phyloP scores from a whole-genome alignment of 768 basidiomycete species.

The Termitomyces sp. region DNA sequence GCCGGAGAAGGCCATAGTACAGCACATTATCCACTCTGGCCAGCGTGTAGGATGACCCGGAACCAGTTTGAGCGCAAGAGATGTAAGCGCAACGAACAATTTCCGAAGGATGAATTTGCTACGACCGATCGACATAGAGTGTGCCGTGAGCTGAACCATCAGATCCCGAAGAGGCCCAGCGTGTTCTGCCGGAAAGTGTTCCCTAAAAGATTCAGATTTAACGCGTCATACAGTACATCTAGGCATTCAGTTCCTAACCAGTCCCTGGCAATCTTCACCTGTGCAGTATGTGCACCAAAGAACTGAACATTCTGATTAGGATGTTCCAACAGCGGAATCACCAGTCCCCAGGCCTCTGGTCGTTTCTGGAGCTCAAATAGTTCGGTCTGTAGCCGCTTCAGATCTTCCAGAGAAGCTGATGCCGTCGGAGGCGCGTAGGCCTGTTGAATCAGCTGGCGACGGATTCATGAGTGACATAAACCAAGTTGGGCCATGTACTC shows the following conservation, averaged over 20 bases:
- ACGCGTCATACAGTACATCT: neutral
- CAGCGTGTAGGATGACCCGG: conserved; percentile 56
- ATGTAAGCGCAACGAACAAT: conserved; percentile 80
- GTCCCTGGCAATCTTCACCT: conserved; percentile 91
- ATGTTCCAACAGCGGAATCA: conserved; percentile 70
- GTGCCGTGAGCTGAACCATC: conserved; percentile 66
- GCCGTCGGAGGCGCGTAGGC: conserved; percentile 54
- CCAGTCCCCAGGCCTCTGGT: conserved; percentile 81
- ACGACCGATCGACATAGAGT: conserved; percentile 54
- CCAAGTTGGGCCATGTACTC: conserved; percentile 15
- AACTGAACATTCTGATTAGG: conserved; percentile 85
- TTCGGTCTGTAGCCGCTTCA: conserved; percentile 65
- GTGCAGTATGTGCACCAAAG: conserved; percentile 91
- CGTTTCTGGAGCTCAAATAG: conserved; percentile 74
- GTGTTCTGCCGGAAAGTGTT: conserved; percentile 63
- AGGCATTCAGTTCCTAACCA: conserved; percentile 50
- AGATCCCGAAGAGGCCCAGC: conserved; percentile 57
- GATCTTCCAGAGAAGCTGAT: conserved; percentile 49
- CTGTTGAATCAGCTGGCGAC: conserved; percentile 59
- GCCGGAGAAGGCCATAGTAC: conserved; percentile 57
- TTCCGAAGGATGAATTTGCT: conserved; percentile 79
- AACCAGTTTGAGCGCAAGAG: conserved; percentile 69
- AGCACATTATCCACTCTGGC: conserved; percentile 75
- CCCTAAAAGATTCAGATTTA: conserved; percentile 40
- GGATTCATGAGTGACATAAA: neutral